A percentile compares a stretch with the other conserved stretches of the same genome.
Conservation (phyloP, 148 eudicot genomes). For the Camellia sinensis region DNA sequence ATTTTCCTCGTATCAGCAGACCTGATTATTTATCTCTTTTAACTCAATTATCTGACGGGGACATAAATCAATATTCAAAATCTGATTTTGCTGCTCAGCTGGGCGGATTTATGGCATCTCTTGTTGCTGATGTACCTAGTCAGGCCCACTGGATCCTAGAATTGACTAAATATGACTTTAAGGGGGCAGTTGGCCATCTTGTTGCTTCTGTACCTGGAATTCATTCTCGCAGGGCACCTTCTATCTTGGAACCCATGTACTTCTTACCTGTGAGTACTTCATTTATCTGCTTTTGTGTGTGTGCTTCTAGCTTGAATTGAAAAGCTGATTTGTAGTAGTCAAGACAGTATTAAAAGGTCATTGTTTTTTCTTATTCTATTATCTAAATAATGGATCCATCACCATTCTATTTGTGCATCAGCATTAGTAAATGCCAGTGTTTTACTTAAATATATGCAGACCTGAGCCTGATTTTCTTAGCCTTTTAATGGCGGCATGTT, state of each 20-base stretch:
- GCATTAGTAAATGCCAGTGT: not conserved
- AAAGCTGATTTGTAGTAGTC: slow-evolving; percentile 4
- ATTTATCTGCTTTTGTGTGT: slow-evolving; percentile 2
- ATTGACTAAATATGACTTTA: slow-evolving; percentile 75
- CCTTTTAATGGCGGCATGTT: not conserved
- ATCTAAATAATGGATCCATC: not conserved
- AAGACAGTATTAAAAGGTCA: not conserved
- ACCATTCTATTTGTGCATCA: not conserved
- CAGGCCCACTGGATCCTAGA: slow-evolving; percentile 82
- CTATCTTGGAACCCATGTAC: slow-evolving; percentile 28
- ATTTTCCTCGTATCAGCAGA: slow-evolving; percentile 55
- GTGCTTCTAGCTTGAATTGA: slow-evolving; percentile 8
- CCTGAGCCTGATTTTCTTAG: not conserved
- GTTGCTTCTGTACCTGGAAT: slow-evolving; percentile 92
- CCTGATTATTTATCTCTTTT: slow-evolving; percentile 67
- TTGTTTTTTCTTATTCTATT: not conserved
- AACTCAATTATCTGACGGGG: slow-evolving; percentile 33
- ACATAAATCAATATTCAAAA: slow-evolving; percentile 28
- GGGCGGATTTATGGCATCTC: slow-evolving; percentile 82
- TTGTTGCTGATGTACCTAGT: slow-evolving; percentile 68
- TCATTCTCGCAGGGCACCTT: slow-evolving; percentile 49
- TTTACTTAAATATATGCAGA: not conserved
- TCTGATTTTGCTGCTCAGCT: slow-evolving; percentile 96
- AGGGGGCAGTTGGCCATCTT: slow-evolving; percentile 64
- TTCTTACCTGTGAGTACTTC: slow-evolving; percentile 36